phyloP scores from a whole-genome alignment of 139 green algal species.

The Chara braunii region DNA sequence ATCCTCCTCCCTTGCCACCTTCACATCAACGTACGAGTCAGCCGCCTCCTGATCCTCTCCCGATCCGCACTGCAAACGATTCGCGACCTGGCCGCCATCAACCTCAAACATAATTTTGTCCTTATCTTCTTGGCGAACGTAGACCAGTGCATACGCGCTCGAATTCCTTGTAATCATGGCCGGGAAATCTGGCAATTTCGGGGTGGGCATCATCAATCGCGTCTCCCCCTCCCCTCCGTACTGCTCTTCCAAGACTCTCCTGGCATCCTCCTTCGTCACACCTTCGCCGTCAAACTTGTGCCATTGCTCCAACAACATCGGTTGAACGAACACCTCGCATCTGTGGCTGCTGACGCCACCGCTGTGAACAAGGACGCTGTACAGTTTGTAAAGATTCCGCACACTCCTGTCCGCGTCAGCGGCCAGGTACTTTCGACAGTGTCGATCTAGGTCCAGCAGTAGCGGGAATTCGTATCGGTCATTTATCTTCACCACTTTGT shows the following conservation, averaged over 20 bases:
- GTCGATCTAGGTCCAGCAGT: conserved; percentile 73
- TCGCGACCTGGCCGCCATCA: conserved; percentile 61
- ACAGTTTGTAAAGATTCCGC: conserved; percentile 53
- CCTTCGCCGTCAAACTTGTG: conserved; percentile 87
- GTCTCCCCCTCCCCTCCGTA: conserved; percentile 65
- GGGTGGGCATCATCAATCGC: too few species aligned
- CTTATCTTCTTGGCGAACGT: conserved; percentile 78
- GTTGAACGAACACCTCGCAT: conserved; percentile 75
- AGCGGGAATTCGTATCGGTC: conserved; percentile 84
- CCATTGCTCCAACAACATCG: conserved; percentile 20
- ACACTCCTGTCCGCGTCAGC: conserved; percentile 50
- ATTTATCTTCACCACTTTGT: conserved; percentile 59
- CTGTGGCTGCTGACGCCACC: conserved; percentile 79
- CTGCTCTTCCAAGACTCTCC: conserved; percentile 72
- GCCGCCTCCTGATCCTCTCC: conserved; percentile 70
- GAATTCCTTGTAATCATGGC: conserved; percentile 50
- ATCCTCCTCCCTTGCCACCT: conserved; percentile 41
- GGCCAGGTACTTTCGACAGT: conserved; percentile 58
- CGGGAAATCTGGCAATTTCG: too few species aligned
- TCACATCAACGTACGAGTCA: conserved; percentile 79
- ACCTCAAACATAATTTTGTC: conserved; percentile 64
- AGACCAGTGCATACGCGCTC: conserved; percentile 98
- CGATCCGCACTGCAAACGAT: conserved; percentile 52
- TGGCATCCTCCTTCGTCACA: conserved; percentile 59
- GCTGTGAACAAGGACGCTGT: conserved; percentile 82